Evolutionary conservation across 148 eudicot species (phyloP), one percentile per base, ranked within the genome.

Genomic region (Amaranthus palmeri): DNA sequence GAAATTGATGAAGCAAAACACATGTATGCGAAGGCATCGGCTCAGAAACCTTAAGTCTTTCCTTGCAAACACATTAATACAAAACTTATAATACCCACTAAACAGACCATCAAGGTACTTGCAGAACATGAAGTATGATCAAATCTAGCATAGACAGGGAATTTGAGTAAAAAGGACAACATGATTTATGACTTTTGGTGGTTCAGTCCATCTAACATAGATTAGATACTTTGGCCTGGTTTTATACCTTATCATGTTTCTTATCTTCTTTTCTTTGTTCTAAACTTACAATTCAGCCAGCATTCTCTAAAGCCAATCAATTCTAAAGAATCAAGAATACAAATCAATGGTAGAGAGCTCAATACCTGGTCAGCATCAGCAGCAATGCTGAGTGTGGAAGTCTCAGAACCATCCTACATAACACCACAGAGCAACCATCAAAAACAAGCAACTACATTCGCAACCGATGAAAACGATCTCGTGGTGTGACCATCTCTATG

Each of bases 331-430:
- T 43, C 50, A 71, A 44, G 61, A n/a, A 44, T 41, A 58, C 50
- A 62, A 61, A 17, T 41, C 49, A 57, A 68, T 46, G 50, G 63
- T 65, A 48, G 54, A 58, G 46, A 50, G 75, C 61, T 47, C 25
- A 45, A 49, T 77, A 81, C 87, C 87, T 84, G 71, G 8, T 77
- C 77, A 68, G 81, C 58, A 14, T 84, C 87, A 54, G 73, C 81
- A 57, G 74, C 77, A 42, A 84, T 74, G 77, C 79, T 54, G 74
- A 84, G 72, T 47, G 70, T n/a, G 5, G 83, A 73, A 76, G 87
- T 73, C 47, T 54, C 73, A 10, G 78, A 54, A 65, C 47, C 79
- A 18, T 13, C 82, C 79, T 74, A 65, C 67, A 65, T 15, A 64
- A 73, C 40, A 74, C 65, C 54, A 70, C 43, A 41, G 0, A 66